Base-by-base conservation (phyloP, 768 basidiomycete species). In the Pleurotus eryngii region DNA sequence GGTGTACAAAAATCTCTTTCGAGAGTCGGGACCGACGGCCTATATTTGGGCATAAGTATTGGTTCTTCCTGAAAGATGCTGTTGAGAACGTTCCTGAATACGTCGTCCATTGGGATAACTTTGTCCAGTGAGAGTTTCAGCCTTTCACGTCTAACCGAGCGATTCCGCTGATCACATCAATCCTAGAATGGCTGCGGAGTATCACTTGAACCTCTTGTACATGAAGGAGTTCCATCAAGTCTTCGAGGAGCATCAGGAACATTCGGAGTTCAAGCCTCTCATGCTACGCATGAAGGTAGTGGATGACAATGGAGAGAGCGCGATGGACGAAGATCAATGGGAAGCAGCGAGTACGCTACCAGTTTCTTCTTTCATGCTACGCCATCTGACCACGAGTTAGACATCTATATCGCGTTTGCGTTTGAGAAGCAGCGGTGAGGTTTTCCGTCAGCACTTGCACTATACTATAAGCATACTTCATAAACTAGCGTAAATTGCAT, bases 1-100 rank as follows among this genome's bases (percentile, higher is more conserved):
- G 2, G 91, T 97, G 22, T 99, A 96, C 75, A 84, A 78, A 78
- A 61, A 89, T 99, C 66, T 84, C 83, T 51, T 98, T 98, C 66
- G 87, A 92, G 63, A 79, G 89, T 51, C 83, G 86, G 49, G 75
- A 76, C 49, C 74, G 79, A 61, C 74, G 77, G 61, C 81, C 85
- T 35, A 65, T 83, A 14, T 98, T 89, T 68, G 97, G 97, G 2
- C 92, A 98, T 70, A 86, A 90, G 54, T 99, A 99, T 69, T 87
- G 83, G 72, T 99, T 99, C 75, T 97, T 84, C 74, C 83, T 99
- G 22, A 76, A 85, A 67, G 97, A 98, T 65, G 97, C 97, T 3
- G 96, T 99, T 2, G 96, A 95, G 61, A 86, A 98, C 64, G 96
- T 98, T 17, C 95, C 96, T 4, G 97, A 99, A 70, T 99, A 95